Conservation (phyloP, 2,329 filamentous ascomycete species). For the Pleomassaria siparia region DNA sequence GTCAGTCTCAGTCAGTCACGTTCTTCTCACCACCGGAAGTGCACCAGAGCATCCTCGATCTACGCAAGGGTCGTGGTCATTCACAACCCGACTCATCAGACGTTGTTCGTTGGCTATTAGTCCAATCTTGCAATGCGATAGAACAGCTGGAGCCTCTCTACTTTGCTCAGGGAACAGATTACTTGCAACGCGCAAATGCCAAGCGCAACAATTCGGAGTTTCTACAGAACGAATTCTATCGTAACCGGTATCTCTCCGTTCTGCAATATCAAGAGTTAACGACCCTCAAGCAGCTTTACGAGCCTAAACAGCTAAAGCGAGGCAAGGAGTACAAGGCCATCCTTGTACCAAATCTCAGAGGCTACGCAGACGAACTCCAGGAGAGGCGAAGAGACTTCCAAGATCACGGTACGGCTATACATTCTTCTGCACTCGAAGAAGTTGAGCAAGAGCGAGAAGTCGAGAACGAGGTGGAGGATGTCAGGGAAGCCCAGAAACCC, state of each 20-base stretch:
- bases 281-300: conserved; percentile 61
- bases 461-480: conserved; percentile 59
- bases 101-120: conserved; percentile 63
- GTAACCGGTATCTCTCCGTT: conserved; percentile 45
- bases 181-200: conserved; percentile 59
- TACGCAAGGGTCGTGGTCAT: conserved; percentile 28
- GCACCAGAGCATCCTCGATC: conserved; percentile 58
- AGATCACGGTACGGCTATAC: conserved; percentile 48
- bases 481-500: conserved; percentile 57
- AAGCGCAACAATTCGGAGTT: conserved; percentile 47
- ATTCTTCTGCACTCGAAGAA: conserved; percentile 60
- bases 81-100: conserved; percentile 49
- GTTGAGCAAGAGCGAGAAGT: conserved; percentile 61
- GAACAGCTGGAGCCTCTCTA: conserved; percentile 63
- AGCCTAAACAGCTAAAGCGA: conserved; percentile 24
- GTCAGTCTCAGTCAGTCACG: conserved; percentile 56
- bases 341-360: conserved; percentile 29
- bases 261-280: conserved; percentile 59
- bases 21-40: conserved; percentile 63
- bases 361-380: conserved; percentile 41
- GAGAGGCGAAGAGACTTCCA: conserved; percentile 41
- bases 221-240: conserved; percentile 38
- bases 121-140: conserved; percentile 63
- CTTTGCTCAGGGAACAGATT: conserved; percentile 62
- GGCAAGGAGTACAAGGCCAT: conserved; percentile 6